Evolutionary conservation across 108 stramenopile species (phyloP).

Genomic region (Phaeodactylum tricornutum): DNA sequence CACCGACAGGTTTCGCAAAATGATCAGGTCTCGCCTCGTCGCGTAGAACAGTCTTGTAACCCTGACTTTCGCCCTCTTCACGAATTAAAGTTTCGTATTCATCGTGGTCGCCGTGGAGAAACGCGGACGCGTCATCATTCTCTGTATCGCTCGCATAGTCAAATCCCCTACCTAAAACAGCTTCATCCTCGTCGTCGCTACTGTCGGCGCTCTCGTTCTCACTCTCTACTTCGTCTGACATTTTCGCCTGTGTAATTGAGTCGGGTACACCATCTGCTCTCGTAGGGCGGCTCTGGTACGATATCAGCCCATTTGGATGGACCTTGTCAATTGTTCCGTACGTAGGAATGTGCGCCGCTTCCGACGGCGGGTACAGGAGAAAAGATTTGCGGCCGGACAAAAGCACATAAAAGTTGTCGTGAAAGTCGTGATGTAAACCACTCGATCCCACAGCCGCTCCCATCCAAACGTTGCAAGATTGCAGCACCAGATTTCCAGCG

Average conservation of each 20-base stretch:
- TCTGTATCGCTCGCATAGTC: conserved; percentile 18
- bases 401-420: conserved; percentile 95
- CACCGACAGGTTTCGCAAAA: not conserved
- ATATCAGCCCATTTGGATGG: conserved; percentile 88
- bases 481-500: conserved; percentile 41
- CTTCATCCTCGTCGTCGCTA: conserved; percentile 33
- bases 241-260: not conserved
- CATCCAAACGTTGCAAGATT: conserved; percentile 89
- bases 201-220: conserved; percentile 15
- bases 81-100: conserved; percentile 12
- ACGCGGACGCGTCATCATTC: conserved; percentile 4
- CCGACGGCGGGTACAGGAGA: conserved; percentile 61
- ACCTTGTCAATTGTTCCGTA: conserved; percentile 54
- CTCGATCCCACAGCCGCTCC: conserved; percentile 43
- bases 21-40: conserved; percentile 1
- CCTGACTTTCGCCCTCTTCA: conserved; percentile 13
- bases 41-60: too few relatives aligned
- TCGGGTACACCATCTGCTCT: conserved; percentile 19
- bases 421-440: conserved; percentile 98
- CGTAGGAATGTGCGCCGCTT: conserved; percentile 51
- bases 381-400: conserved; percentile 79
- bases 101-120: conserved; percentile 7
- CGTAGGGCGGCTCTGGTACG: conserved; percentile 40
- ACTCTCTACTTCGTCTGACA: not conserved
- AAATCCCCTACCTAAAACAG: conserved; percentile 26